Base-by-base conservation (phyloP, 768 basidiomycete genomes). In the Russula emetica region DNA sequence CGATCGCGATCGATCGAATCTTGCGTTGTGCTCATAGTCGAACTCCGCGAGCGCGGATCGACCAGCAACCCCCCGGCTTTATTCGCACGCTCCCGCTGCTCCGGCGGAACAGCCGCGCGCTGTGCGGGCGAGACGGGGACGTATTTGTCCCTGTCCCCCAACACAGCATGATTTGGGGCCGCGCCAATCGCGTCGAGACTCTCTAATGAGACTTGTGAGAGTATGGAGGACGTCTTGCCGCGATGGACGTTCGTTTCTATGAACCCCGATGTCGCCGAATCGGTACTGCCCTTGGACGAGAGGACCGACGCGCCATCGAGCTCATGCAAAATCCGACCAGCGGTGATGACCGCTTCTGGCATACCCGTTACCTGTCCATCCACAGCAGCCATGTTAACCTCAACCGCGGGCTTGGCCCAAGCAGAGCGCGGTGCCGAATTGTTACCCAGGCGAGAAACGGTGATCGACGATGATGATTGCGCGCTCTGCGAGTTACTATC, bases 361-460 rank as follows among this genome's bases (percentile, higher is more conserved):
- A 73, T 60, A 3, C 72, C 74, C 54, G 71, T 75, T 20, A 85
- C 75, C 57, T 78, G 75, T 0, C 85, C 87, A 52, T 75, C 83
- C 1, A 77, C 85, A 13, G 77, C 78, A 55, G 83, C 73, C 66
- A 71, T 79, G 45, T 72, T 85, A 14, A 88, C 67, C 55, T 80
- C 78, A 8, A 85, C 83, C 45, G 84, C 82, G 10, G 87, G 81
- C 69, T 83, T 84, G 0, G 84, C 78, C 76, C 81, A 81, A 1
- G 80, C 82, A 5, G 78, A 77, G 5, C 78, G 77, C 18, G 63
- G 68, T 1, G 67, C 61, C 13, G 67, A 52, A 26, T 70, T 70
- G 40, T 55, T 60, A 61, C 67, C 30, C 51, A 69, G 45, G 66
- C 70, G 55, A 13, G 68, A 60, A 5, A 67, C 58, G 6, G 62